Percentiles rank a stretch among this genome's conserved stretches.
Evolutionary conservation across 1,284 basidiomycete species (phyloP).

Genomic region (Sporisorium graminicola): DNA sequence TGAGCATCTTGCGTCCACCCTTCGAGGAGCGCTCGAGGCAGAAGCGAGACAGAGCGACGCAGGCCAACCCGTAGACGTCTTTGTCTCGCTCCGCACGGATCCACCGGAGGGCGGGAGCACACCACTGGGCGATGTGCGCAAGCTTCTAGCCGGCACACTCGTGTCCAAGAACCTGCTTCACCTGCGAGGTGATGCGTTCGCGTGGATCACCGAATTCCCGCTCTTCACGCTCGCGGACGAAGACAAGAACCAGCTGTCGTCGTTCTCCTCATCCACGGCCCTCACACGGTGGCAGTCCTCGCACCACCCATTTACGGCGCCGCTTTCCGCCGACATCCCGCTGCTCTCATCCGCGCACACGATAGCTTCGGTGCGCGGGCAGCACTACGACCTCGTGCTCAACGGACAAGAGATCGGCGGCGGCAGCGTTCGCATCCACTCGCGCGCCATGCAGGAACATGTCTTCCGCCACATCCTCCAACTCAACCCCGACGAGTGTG

Average conservation of each 20-base stretch:
- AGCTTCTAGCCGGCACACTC: constrained; percentile 76
- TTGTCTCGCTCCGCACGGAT: constrained; percentile 34
- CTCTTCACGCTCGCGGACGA: constrained; percentile 88
- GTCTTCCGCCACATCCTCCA: constrained; percentile 83
- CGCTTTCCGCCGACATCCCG: constrained; percentile 87
- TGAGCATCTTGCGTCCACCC: constrained; percentile 24
- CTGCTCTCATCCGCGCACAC: constrained; percentile 59
- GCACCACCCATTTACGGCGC: constrained; percentile 96
- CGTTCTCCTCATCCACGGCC: constrained; percentile 14
- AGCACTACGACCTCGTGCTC: constrained; percentile 97
- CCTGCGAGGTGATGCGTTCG: constrained; percentile 78
- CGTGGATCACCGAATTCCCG: constrained; percentile 96
- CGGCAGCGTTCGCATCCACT: constrained; percentile 91
- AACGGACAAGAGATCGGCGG: constrained; percentile 94
- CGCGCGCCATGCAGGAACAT: constrained; percentile 84
- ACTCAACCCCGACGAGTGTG: constrained; percentile 79
- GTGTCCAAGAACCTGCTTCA: constrained; percentile 75
- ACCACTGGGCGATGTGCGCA: constrained; percentile 80
- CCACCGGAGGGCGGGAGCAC: constrained; percentile 83
- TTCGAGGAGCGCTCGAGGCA: constrained; percentile 71
- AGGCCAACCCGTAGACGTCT: constrained; percentile 53
- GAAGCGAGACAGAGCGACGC: constrained; percentile 72
- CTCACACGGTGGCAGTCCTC: constrained; percentile 82
- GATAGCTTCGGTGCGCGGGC: constrained; percentile 76
- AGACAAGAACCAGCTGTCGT: constrained; percentile 85